These are phyloP conservation scores for Fusarium clavum DNA, from an alignment of 2,329 filamentous ascomycete genomes.

Conservation along the genomic window DNA sequence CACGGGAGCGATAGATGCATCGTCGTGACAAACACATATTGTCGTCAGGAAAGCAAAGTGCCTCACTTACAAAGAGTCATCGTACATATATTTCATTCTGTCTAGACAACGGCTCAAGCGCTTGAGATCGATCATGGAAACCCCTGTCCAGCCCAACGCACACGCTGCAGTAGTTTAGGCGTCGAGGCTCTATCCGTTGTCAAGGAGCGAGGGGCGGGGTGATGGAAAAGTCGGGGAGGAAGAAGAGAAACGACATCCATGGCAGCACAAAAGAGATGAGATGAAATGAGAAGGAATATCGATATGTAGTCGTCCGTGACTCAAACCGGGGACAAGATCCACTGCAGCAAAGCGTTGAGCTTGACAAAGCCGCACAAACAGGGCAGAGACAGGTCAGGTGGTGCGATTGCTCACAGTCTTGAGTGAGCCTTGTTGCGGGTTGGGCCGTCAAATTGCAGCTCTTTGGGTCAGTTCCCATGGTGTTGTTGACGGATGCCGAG, in stretches of 20 bases:
- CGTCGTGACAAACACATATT: conserved; percentile 16
- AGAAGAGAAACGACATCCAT: not conserved
- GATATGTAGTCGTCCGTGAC: conserved; percentile 8
- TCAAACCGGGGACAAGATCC: conserved; percentile 25
- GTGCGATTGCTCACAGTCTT: conserved; percentile 40
- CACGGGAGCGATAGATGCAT: conserved; percentile 13
- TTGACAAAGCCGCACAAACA: conserved; percentile 29
- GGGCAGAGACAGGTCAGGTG: conserved; percentile 41
- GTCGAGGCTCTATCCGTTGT: conserved; percentile 21
- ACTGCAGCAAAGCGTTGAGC: conserved; percentile 35
- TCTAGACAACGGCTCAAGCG: conserved; percentile 24
- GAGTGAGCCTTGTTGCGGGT: conserved; percentile 30
- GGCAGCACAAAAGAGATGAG: conserved; percentile 4
- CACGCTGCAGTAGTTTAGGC: conserved; percentile 17
- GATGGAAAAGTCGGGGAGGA: conserved; percentile 7
- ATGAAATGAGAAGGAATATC: conserved; percentile 9
- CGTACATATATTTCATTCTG: conserved; percentile 7
- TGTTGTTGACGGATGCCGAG: conserved; percentile 35
- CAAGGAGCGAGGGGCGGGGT: conserved; percentile 18
- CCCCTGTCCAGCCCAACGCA: conserved; percentile 26
- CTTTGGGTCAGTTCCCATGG: conserved; percentile 37
- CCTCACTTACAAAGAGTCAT: conserved; percentile 25
- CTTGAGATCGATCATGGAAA: conserved; percentile 16
- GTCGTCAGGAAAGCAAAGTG: conserved; percentile 15
- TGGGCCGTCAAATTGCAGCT: conserved; percentile 30